Evolutionary conservation across 129 eudicot species (phyloP).

Genomic region (Solidago caesia): DNA sequence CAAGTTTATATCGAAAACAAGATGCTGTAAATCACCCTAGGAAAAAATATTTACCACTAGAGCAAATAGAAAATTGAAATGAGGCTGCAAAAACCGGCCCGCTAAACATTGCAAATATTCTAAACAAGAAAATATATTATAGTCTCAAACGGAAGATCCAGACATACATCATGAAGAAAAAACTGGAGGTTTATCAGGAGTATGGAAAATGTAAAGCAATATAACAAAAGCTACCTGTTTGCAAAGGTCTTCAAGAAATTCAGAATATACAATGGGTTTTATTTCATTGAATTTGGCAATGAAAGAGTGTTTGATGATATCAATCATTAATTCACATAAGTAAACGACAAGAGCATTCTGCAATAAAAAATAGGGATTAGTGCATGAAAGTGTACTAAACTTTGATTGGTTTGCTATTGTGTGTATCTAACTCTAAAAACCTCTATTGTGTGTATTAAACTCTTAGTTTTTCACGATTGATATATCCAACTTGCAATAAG

Average conservation of each 20-base stretch:
- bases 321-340: slow-evolving; percentile 85
- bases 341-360: slow-evolving; percentile 92
- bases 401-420: too few species aligned
- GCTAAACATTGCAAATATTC: not conserved
- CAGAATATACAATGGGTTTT: slow-evolving; percentile 87
- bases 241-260: slow-evolving; percentile 96
- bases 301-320: slow-evolving; percentile 86
- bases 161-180: not conserved
- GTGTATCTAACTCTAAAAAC: too few species aligned
- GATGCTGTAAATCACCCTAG: not conserved
- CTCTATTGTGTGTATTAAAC: too few species aligned
- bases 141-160: not conserved
- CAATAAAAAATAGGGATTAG: slow-evolving; percentile 7
- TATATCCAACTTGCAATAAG: not conserved
- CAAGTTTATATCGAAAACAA: not conserved
- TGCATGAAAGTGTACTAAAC: too few species aligned
- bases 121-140: not conserved
- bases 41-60: not conserved
- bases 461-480: too few species aligned
- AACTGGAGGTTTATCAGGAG: not conserved
- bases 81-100: not conserved
- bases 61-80: not conserved
- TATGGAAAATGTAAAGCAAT: slow-evolving; percentile 5
- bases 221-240: slow-evolving; percentile 66
- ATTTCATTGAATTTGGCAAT: slow-evolving; percentile 87